Conservation (phyloP, 768 basidiomycete species). For the Leccinum subgranulosum region DNA sequence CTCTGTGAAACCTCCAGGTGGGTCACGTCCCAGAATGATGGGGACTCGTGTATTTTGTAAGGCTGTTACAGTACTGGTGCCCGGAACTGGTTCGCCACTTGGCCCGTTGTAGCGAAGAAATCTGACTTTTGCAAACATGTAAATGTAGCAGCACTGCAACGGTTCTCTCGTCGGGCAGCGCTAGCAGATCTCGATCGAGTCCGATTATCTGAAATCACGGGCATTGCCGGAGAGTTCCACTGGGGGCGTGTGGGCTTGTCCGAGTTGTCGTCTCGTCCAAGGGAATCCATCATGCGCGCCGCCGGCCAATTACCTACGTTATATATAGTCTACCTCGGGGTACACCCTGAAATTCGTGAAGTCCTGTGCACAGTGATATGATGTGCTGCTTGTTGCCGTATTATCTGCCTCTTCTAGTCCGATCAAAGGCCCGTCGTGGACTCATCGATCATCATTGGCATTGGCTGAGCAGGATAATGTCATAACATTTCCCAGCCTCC, state of each 20-base stretch:
- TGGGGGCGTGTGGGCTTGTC: no score
- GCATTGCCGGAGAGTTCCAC: not conserved
- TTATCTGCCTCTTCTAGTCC: constrained; percentile 21
- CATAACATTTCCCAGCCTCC: constrained; percentile 22
- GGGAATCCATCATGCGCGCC: constrained; percentile 4
- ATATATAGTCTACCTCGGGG: constrained; percentile 29
- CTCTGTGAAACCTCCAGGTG: constrained; percentile 20
- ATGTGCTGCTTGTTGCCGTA: constrained; percentile 25
- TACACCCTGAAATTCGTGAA: constrained; percentile 28
- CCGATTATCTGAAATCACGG: not conserved
- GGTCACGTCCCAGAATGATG: constrained; percentile 10
- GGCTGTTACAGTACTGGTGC: constrained; percentile 13
- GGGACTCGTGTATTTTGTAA: constrained; percentile 21
- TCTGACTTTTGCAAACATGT: constrained; percentile 11
- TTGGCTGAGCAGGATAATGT: constrained; percentile 4
- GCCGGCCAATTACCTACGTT: no score
- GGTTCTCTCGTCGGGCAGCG: constrained; percentile 12
- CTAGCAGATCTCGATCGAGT: no score
- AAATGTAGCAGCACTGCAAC: constrained; percentile 5
- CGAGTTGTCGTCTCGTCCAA: not conserved
- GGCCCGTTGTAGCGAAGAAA: constrained; percentile 12
- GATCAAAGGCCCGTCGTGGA: constrained; percentile 19
- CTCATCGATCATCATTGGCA: not conserved
- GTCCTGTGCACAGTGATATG: constrained; percentile 27
- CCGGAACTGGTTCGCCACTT: constrained; percentile 11